These are phyloP conservation scores for Yarrowia deformans DNA, from an alignment of 805 yeast species.

Conservation along the genomic window DNA sequence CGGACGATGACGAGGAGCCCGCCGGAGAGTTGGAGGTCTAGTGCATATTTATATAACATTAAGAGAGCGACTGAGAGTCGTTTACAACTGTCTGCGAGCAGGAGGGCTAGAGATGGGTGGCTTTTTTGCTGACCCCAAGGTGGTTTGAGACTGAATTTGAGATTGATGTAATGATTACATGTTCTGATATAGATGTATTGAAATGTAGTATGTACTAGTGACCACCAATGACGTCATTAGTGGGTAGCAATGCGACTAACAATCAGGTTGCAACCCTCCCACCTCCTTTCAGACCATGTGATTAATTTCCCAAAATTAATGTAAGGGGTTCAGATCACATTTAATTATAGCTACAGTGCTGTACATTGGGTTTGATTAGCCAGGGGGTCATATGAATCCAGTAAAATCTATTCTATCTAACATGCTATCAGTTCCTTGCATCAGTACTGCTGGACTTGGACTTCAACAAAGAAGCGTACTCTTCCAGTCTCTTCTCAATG, in stretches of 20 bases:
- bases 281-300: background rate
- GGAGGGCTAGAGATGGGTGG: background rate
- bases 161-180: slow-evolving; percentile 1
- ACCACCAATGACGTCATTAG: too few relatives aligned
- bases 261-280: too few relatives aligned
- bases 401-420: too few relatives aligned
- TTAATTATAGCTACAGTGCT: background rate
- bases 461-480: slow-evolving; percentile 49
- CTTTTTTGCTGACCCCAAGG: background rate
- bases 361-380: background rate
- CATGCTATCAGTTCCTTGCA: background rate
- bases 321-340: background rate
- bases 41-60: slow-evolving; percentile 32
- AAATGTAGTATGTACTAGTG: too few relatives aligned
- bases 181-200: background rate
- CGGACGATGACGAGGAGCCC: slow-evolving; percentile 52
- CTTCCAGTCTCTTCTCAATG: slow-evolving; percentile 55
- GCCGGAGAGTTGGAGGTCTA: slow-evolving; percentile 53
- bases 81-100: slow-evolving; percentile 2
- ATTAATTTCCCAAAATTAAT: background rate
- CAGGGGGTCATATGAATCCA: background rate
- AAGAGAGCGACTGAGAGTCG: slow-evolving; percentile 11
- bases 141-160: background rate
- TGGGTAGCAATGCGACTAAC: too few relatives aligned
- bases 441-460: too few relatives aligned